phyloP scores from a whole-genome alignment of 805 yeast species.

The Saturnispora ahearnii region DNA sequence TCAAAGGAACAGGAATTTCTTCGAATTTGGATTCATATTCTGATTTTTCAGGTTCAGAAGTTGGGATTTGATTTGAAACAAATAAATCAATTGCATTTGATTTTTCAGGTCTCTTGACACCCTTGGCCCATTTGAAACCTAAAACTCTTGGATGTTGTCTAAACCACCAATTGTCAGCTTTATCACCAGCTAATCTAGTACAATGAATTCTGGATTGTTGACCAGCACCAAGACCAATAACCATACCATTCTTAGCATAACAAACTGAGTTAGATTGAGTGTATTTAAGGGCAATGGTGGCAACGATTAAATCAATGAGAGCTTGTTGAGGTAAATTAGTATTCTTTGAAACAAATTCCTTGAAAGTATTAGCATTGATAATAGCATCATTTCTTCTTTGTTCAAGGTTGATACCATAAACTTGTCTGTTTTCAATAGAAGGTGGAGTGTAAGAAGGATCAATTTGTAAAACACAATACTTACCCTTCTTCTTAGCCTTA shows the following conservation, averaged over 20 bases:
- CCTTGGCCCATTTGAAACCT: conserved; percentile 94
- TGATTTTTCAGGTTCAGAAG: conserved; percentile 81
- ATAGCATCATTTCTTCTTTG: conserved; percentile 98
- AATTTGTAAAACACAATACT: conserved; percentile 91
- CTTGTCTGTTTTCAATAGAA: conserved; percentile 79
- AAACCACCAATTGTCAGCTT: conserved; percentile 99
- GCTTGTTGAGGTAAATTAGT: conserved; percentile 89
- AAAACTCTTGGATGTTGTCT: conserved; percentile 96
- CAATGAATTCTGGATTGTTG: conserved; percentile 99
- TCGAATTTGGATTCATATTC: conserved; percentile 89
- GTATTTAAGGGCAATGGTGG: conserved; percentile 93
- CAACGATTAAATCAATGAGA: conserved; percentile 85
- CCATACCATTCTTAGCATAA: conserved; percentile 99
- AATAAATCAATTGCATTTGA: conserved; percentile 93
- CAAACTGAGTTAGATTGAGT: conserved; percentile 98
- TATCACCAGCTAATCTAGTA: conserved; percentile 98
- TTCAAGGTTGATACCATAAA: conserved; percentile 89
- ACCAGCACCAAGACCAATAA: conserved; percentile 98
- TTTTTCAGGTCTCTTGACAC: conserved; percentile 97
- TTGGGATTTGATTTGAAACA: conserved; percentile 88
- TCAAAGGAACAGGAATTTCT: conserved; percentile 73
- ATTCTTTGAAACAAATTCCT: conserved; percentile 83
- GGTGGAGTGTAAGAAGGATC: conserved; percentile 91
- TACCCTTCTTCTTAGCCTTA: conserved; percentile 91
- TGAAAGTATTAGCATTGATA: conserved; percentile 81